Percentiles rank a stretch among this genome's conserved stretches.
Evolutionary conservation across 129 eudicot genomes (phyloP).

Genomic region (Flaveria linearis): DNA sequence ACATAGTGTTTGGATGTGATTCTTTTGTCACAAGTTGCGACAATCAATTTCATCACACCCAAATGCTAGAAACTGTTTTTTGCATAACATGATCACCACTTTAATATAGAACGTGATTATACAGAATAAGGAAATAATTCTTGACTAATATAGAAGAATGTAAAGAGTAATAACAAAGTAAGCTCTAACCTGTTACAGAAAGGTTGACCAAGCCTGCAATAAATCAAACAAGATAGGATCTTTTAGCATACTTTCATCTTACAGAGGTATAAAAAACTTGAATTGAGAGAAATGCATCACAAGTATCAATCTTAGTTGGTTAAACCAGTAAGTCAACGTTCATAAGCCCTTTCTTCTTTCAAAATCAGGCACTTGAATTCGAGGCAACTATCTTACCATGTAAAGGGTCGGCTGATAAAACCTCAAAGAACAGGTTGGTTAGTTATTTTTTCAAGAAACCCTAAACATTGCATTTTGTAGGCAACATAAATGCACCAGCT

Average conservation of each 20-base stretch:
- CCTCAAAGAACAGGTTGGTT: not conserved
- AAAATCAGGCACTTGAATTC: not conserved
- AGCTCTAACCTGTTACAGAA: slow-evolving; percentile 65
- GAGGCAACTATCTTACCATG: not conserved
- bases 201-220: slow-evolving; percentile 87
- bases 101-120: not conserved
- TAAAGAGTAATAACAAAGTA: not conserved
- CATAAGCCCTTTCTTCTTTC: not conserved
- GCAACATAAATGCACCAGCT: not conserved
- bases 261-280: not conserved
- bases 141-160: not conserved
- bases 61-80: not conserved
- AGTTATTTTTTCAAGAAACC: not conserved
- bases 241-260: slow-evolving; percentile 22
- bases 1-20: not conserved
- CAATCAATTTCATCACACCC: not conserved
- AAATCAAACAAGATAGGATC: slow-evolving; percentile 9
- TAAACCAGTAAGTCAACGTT: not conserved
- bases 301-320: not conserved
- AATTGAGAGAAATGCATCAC: slow-evolving; percentile 2
- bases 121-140: not conserved
- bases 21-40: not conserved
- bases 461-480: not conserved
- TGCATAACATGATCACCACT: not conserved
- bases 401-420: too few relatives aligned